Evolutionary conservation across 495 filamentous ascomycete species (phyloP).

Genomic region (Hypoxylon intermedium): DNA sequence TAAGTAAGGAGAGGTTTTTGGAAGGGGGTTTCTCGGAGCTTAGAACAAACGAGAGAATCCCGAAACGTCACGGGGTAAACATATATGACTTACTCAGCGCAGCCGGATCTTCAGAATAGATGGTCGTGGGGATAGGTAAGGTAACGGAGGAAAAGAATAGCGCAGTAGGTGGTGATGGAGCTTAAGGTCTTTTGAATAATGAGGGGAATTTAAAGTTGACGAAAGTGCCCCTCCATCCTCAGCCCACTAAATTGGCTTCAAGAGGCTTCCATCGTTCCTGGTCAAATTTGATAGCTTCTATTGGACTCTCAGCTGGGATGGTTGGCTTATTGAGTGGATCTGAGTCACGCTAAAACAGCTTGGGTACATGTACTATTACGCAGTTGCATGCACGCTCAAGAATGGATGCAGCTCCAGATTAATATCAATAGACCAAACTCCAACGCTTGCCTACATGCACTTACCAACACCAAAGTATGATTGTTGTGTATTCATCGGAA

Average conservation of each 20-base stretch:
- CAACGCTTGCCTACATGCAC: not conserved
- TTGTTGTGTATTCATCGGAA: conserved; percentile 6
- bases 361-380: conserved; percentile 4
- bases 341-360: conserved; percentile 1
- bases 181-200: conserved; percentile 29
- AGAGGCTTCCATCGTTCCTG: conserved; percentile 21
- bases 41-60: conserved; percentile 11
- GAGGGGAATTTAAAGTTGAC: conserved; percentile 38
- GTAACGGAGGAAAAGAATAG: conserved; percentile 11
- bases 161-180: conserved; percentile 24
- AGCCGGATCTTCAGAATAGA: conserved; percentile 23
- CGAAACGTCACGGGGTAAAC: conserved; percentile 1
- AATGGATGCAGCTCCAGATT: not conserved
- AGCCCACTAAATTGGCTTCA: conserved; percentile 16
- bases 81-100: conserved; percentile 34
- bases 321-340: conserved; percentile 17
- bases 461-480: conserved; percentile 7
- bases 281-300: conserved; percentile 13
- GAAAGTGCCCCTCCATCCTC: conserved; percentile 36
- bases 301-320: conserved; percentile 20
- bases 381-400: conserved; percentile 2
- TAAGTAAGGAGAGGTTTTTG: conserved; percentile 18
- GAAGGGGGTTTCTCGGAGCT: conserved; percentile 10
- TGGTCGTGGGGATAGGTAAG: conserved; percentile 15
- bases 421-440: not conserved